Conservation (phyloP, 2,329 filamentous ascomycete species). For the Chalaropsis ovoidea region DNA sequence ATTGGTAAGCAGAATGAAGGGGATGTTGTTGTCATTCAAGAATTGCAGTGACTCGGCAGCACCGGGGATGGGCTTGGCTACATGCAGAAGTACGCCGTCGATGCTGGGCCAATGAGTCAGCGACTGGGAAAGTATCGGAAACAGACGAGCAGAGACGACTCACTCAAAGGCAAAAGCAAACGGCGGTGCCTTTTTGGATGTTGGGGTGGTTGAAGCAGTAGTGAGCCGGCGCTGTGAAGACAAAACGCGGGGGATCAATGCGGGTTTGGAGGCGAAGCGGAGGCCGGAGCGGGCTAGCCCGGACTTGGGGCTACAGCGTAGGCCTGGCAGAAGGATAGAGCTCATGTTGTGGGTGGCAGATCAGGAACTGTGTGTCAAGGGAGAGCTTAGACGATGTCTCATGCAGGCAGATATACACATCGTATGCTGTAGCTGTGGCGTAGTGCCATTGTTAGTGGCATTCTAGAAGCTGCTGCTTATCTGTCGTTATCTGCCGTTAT, state of each 20-base stretch:
- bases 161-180: slow-evolving; percentile 37
- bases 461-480: slow-evolving; percentile 11
- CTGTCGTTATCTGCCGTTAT: neutral
- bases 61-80: slow-evolving; percentile 65
- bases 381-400: neutral
- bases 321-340: neutral
- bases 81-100: slow-evolving; percentile 88
- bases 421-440: neutral
- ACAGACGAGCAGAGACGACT: too few species aligned
- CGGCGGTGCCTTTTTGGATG: slow-evolving; percentile 27
- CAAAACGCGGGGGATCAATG: neutral
- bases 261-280: neutral
- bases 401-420: neutral
- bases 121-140: neutral
- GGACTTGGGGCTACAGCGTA: neutral
- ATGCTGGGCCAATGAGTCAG: slow-evolving; percentile 44
- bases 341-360: neutral
- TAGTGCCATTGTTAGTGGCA: neutral
- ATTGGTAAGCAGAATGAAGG: slow-evolving; percentile 92
- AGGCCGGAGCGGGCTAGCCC: neutral
- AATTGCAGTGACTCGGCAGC: slow-evolving; percentile 63
- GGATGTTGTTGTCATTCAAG: slow-evolving; percentile 64
- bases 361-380: neutral
- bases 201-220: slow-evolving; percentile 4
- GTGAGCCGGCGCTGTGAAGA: neutral